Percentiles rank a stretch among this genome's conserved stretches.
phyloP scores from a whole-genome alignment of 176 grass and related monocot genomes.

The Miscanthus lutarioriparius region DNA sequence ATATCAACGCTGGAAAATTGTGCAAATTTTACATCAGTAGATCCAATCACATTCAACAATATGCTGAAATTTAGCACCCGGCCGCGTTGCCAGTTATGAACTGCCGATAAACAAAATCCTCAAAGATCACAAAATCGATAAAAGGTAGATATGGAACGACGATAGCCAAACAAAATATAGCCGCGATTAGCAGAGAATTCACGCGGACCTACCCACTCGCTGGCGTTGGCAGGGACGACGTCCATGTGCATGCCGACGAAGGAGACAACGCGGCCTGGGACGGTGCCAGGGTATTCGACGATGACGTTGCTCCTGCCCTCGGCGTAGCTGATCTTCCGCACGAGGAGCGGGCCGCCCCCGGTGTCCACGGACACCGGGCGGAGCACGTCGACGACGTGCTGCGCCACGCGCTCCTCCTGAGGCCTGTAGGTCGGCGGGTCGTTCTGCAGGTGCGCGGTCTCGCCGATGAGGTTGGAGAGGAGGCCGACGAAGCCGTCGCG shows the following conservation, averaged over 20 bases:
- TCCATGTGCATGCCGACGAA: slow-evolving; percentile 99
- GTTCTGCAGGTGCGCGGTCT: slow-evolving; percentile 82
- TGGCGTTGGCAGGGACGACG: slow-evolving; percentile 76
- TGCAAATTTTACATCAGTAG: not conserved
- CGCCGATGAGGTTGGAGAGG: slow-evolving; percentile 79
- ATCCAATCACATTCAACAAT: not conserved
- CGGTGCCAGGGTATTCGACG: slow-evolving; percentile 82
- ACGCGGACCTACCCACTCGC: slow-evolving; percentile 60
- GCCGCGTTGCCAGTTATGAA: no score
- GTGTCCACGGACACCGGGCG: slow-evolving; percentile 59
- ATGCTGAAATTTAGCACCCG: not conserved
- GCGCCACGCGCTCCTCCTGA: slow-evolving; percentile 79
- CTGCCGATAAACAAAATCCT: not conserved
- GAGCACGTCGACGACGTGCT: slow-evolving; percentile 77
- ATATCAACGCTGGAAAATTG: not conserved
- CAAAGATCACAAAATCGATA: not conserved
- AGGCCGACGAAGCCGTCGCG: slow-evolving; percentile 68
- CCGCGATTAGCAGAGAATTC: slow-evolving; percentile 10
- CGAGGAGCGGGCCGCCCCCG: slow-evolving; percentile 71
- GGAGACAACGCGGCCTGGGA: slow-evolving; percentile 56
- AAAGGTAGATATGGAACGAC: not conserved
- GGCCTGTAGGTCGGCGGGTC: slow-evolving; percentile 69
- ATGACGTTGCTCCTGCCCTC: slow-evolving; percentile 84
- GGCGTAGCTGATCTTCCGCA: slow-evolving; percentile 57
- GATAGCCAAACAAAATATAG: not conserved